A percentile compares a stretch with the other conserved stretches of the same genome.
These are phyloP conservation scores for Arachis monticola DNA, from an alignment of 331 rosid genomes.

Conservation along the genomic window DNA sequence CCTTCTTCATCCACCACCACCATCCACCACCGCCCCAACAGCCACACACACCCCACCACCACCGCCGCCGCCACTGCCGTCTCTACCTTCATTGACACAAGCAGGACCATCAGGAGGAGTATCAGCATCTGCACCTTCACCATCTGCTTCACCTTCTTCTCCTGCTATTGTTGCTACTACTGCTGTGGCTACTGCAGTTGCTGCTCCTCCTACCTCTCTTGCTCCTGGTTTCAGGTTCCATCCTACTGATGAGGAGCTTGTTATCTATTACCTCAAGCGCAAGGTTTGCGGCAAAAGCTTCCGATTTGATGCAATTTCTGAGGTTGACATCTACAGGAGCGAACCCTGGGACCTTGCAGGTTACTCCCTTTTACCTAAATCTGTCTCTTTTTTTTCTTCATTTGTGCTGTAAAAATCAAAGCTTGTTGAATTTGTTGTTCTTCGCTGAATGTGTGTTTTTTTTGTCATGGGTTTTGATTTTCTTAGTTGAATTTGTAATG, in stretches of 20 bases:
- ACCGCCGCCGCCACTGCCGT: constrained; percentile 13
- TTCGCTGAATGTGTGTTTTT: constrained; percentile 18
- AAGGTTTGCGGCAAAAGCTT: constrained; percentile 80
- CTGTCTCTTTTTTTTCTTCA: background rate
- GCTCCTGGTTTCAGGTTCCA: constrained; percentile 99
- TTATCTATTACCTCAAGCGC: constrained; percentile 93
- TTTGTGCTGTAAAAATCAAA: background rate
- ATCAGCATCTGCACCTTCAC: constrained; percentile 29
- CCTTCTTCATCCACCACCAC: constrained; percentile 37
- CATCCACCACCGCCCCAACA: constrained; percentile 1
- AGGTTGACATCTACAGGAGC: constrained; percentile 92
- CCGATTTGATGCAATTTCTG: constrained; percentile 90
- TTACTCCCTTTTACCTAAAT: constrained; percentile 30
- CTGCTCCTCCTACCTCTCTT: constrained; percentile 70
- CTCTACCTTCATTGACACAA: background rate
- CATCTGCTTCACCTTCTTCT: background rate
- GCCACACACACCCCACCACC: constrained; percentile 29
- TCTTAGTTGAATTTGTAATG: constrained; percentile 1
- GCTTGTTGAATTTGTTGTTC: background rate
- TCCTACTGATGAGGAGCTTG: constrained; percentile 97
- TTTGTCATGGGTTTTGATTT: constrained; percentile 24
- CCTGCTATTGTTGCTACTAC: background rate
- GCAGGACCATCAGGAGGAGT: too few species aligned
- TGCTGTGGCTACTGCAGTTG: constrained; percentile 26
- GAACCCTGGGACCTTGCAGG: constrained; percentile 99